phyloP scores from a whole-genome alignment of 139 green algal genomes.

The Chlamydomonas sp. region DNA sequence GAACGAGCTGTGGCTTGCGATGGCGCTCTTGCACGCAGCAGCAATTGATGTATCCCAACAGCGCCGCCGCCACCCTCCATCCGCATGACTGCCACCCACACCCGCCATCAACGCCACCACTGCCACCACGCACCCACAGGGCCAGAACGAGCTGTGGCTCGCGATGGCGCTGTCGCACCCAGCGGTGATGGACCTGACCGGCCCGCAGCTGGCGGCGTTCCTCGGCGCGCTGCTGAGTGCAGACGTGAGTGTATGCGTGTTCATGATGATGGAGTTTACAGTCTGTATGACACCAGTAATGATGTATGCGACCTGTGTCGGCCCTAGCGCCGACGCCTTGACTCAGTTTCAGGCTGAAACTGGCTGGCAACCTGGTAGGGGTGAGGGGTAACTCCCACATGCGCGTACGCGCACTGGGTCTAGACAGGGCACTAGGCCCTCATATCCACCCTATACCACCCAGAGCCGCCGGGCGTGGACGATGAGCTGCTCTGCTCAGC shows the following conservation, averaged over 20 bases:
- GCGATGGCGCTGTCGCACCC: slow-evolving; percentile 63
- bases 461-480: neutral
- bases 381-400: no score
- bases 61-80: neutral
- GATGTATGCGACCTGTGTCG: no score
- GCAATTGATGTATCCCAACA: slow-evolving; percentile 35
- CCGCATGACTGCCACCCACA: neutral
- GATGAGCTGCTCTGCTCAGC: neutral
- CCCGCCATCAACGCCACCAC: no score
- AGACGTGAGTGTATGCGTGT: slow-evolving; percentile 31
- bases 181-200: slow-evolving; percentile 37
- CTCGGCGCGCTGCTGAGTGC: slow-evolving; percentile 46
- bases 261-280: neutral
- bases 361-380: no score
- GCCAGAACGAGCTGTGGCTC: slow-evolving; percentile 84
- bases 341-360: no score
- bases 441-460: no score
- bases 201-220: slow-evolving; percentile 55
- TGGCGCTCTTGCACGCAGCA: slow-evolving; percentile 11
- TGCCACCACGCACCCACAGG: no score
- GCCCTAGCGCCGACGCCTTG: no score
- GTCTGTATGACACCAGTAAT: no score
- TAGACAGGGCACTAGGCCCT: no score
- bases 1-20: no score
- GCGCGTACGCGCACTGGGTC: no score